Base-by-base conservation (phyloP, 257 asterid species). In the Solanum corneliomulleri region DNA sequence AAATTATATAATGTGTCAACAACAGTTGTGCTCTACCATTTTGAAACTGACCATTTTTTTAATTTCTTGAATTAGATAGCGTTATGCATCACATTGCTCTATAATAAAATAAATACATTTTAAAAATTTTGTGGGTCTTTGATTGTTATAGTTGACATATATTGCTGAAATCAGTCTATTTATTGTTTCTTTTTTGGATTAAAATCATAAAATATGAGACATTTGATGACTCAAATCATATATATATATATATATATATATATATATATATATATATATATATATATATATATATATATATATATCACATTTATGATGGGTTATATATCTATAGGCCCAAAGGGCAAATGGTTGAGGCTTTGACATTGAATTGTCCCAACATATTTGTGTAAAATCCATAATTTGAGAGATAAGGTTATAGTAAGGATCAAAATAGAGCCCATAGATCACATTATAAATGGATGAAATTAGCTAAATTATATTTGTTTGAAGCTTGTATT, bases 1-100 rank as follows among this genome's bases (percentile, higher is more conserved):
- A 33, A 84, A 41, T 75, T 75, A 41, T n/a, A 10, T 5, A 47
- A 29, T 47, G 44, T 27, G 58, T 84, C 47, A 20, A 1, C 27
- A 58, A 77, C 44, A 87, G 88, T 68, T 64, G 74, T 52, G 86
- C 75, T 87, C 84, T 41, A 37, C 88, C 88, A 68, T 76, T 72
- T 80, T 80, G 85, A 80, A 47, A 29, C 18, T 49, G 45, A 47
- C 7, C 69, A 16, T 18, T 80, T 47, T 47, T 80, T 47, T 80
- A 8, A 52, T 52, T 52, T 52, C 62, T 80, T 47, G 11, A 80
- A 80, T 80, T 80, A 29, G 21, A 16, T 80, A 29, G 18, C 29
- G 2, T 29, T 10, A 29, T 80, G 69, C 69, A 11, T 29, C 20
- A 16, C 4, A 80, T 80, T 80, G 11, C 18, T 80, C 14, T 47